phyloP scores from a whole-genome alignment of 1,284 basidiomycete genomes.

The Stereum hirsutum region DNA sequence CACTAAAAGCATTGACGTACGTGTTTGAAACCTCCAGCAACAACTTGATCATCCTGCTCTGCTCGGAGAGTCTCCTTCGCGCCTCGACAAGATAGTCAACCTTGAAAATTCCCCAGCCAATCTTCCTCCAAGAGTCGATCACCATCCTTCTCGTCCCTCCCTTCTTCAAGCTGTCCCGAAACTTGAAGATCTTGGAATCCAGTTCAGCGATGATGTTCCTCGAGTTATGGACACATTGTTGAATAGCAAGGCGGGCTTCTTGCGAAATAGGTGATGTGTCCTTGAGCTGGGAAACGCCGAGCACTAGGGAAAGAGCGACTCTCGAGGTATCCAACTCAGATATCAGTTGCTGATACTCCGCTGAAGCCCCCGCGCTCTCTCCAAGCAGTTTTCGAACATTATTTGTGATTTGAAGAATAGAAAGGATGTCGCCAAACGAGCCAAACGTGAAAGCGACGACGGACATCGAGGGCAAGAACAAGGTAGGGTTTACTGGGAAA shows the following conservation, averaged over 20 bases:
- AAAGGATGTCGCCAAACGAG: constrained; percentile 1
- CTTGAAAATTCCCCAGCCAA: constrained; percentile 3
- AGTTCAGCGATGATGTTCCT: not conserved
- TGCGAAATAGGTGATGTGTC: not conserved
- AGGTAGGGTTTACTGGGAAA: too few relatives aligned
- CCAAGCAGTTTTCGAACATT: not conserved
- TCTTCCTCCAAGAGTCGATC: not conserved
- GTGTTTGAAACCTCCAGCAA: not conserved
- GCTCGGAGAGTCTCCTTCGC: not conserved
- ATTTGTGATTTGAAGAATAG: not conserved
- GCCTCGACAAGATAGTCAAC: not conserved
- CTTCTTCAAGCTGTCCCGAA: not conserved
- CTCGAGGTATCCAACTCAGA: not conserved
- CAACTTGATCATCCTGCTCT: constrained; percentile 1
- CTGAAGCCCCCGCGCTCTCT: not conserved
- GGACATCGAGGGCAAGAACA: not conserved
- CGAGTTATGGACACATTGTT: not conserved
- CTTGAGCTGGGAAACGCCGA: not conserved
- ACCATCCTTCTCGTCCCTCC: not conserved
- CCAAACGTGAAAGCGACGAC: not conserved
- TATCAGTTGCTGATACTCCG: not conserved
- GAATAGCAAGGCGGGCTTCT: not conserved
- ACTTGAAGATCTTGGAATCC: not conserved
- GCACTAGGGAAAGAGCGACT: not conserved
- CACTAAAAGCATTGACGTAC: not conserved